Conservation (phyloP, 805 yeast genomes). For the Myxozyma vanderwaltii region DNA sequence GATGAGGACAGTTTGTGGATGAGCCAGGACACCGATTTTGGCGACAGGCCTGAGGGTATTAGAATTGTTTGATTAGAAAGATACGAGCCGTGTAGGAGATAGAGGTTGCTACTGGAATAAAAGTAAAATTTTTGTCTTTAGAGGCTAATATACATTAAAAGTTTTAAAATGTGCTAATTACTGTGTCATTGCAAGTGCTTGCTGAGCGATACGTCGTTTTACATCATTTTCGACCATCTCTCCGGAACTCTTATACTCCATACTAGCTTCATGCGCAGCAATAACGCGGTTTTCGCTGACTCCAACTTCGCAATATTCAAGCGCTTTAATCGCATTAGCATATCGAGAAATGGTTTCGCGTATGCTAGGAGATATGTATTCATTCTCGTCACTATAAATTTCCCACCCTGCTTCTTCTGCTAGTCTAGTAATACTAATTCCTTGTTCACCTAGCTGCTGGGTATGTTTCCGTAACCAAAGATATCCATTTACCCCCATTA, state of each 20-base stretch:
- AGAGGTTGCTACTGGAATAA: not conserved
- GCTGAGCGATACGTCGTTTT: conserved; percentile 45
- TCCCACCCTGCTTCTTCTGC: conserved; percentile 95
- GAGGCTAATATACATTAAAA: not conserved
- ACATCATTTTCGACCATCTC: conserved; percentile 68
- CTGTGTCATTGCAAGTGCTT: conserved; percentile 8
- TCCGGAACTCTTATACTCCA: conserved; percentile 73
- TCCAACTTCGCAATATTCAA: conserved; percentile 83
- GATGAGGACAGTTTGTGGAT: too few relatives aligned
- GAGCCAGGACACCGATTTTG: too few relatives aligned
- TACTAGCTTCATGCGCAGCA: conserved; percentile 85
- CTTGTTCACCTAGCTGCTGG: conserved; percentile 41
- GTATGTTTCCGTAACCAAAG: conserved; percentile 77
- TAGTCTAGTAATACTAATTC: conserved; percentile 49
- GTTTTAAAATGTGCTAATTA: not conserved
- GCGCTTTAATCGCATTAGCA: conserved; percentile 76
- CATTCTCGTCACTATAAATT: conserved; percentile 84
- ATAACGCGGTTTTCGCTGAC: conserved; percentile 78
- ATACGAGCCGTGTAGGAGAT: too few relatives aligned
- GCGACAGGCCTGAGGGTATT: too few relatives aligned
- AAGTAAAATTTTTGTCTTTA: too few relatives aligned
- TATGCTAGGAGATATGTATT: conserved; percentile 56
- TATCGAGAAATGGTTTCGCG: conserved; percentile 82
- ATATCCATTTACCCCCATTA: conserved; percentile 92
- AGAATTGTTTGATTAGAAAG: too few relatives aligned